Base-by-base conservation (phyloP, 1,139 yeast species). In the Debaryomycetaceae sp. region DNA sequence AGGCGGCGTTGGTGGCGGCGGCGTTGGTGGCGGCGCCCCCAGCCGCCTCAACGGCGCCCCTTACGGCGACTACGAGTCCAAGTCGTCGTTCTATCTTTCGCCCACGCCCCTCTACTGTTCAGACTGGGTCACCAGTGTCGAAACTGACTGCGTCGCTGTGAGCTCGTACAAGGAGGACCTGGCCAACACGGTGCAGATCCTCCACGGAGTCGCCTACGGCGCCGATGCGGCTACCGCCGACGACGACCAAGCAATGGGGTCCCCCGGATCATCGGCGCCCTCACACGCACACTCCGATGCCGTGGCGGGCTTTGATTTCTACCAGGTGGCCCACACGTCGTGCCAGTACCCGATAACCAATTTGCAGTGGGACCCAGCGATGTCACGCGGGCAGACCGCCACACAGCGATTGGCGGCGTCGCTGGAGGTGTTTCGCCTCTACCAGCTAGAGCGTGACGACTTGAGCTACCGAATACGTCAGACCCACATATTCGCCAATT, bases 81-180 rank as follows among this genome's bases (percentile, higher is more conserved):
- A 21, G 14, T 25, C 20, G 3, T 78, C 84, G 4, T 71, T 68
- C 44, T 81, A 69, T 46, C 75, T 73, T 37, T 65, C 83, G 1
- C 36, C 27, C 34, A 71, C 69, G 51, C 91, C 93, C 1, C 57
- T 84, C 14, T 81, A 71, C 45, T 70, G 80, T 18, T 60, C 75
- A 16, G 93, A 81, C 47, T 84, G 95, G 95, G 53, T 73, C 5
- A 51, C 54, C 2, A 53, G 57, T 14, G 55, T 56, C 4, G 63
- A 63, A 11, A 44, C 53, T 14, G 81, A 79, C 13, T 60, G 71
- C 34, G 55, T 84, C 8, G 93, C 86, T 1, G 53, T 83, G 18
- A 69, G 81, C 11, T 71, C 93, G 1, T 82, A 75, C 50, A 70
- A 82, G 34, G 95, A 85, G 51, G 91, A 84, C 28, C 58, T 73